A percentile compares a stretch with the other conserved stretches of the same genome.
Conservation (phyloP, 2,329 filamentous ascomycete species). For the Tympanopsis confertula region DNA sequence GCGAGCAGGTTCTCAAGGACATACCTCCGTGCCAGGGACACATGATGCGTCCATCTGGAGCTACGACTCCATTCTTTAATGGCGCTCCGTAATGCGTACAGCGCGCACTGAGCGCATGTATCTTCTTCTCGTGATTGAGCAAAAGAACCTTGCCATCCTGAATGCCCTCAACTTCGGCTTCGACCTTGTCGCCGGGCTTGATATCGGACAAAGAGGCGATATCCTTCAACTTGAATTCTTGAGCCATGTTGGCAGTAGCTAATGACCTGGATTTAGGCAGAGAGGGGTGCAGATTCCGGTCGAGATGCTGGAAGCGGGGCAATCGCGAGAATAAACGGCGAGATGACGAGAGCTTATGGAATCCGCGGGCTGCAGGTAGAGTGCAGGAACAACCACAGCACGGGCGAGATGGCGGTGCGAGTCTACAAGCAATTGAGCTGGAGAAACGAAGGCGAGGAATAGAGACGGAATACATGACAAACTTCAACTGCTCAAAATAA, state of each 20-base stretch:
- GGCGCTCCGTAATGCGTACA: constrained; percentile 92
- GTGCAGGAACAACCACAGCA: constrained; percentile 11
- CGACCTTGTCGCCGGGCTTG: constrained; percentile 70
- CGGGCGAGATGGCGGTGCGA: too few species aligned
- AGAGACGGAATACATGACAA: too few species aligned
- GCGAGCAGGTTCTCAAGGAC: constrained; percentile 10
- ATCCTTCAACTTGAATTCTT: constrained; percentile 64
- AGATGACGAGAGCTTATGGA: neutral
- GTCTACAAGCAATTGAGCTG: too few species aligned
- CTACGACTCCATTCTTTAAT: constrained; percentile 73
- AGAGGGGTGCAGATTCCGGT: too few species aligned
- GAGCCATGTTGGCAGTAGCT: constrained; percentile 26
- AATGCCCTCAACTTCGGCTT: constrained; percentile 83
- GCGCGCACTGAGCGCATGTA: constrained; percentile 71
- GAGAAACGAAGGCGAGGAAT: too few species aligned
- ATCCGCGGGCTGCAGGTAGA: neutral
- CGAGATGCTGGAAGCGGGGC: too few species aligned
- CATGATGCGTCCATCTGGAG: constrained; percentile 69
- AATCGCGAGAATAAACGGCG: neutral
- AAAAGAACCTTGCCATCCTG: constrained; percentile 78
- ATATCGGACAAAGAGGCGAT: constrained; percentile 59
- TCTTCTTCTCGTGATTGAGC: constrained; percentile 62
- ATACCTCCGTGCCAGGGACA: constrained; percentile 94
- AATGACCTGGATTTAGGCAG: too few species aligned
- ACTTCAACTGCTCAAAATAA: too few species aligned